Conservation (phyloP, 2,329 filamentous ascomycete species). For the Xylariales sp. region DNA sequence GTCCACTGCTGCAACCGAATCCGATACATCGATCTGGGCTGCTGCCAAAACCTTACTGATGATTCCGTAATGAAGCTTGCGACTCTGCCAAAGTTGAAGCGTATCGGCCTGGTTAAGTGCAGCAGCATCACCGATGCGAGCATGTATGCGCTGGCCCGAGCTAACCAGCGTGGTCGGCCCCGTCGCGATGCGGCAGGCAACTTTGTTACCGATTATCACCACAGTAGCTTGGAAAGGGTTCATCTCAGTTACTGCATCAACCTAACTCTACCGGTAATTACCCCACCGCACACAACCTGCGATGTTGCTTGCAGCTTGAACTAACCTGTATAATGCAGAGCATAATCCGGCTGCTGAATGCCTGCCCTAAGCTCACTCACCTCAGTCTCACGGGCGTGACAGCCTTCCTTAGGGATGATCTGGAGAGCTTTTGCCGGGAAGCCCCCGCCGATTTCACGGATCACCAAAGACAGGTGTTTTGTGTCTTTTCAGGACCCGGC, state of each 20-base stretch:
- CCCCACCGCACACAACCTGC: too few relatives aligned
- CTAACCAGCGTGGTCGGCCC: conserved; percentile 50
- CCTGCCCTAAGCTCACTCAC: conserved; percentile 88
- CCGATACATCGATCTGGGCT: conserved; percentile 96
- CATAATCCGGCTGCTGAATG: conserved; percentile 83
- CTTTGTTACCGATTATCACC: conserved; percentile 49
- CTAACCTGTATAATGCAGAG: conserved; percentile 54
- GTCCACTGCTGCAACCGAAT: conserved; percentile 88
- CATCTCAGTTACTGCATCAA: conserved; percentile 94
- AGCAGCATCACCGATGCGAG: conserved; percentile 84
- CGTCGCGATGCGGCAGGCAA: conserved; percentile 45
- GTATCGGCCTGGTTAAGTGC: conserved; percentile 94
- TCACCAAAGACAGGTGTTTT: conserved; percentile 93
- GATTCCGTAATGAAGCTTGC: conserved; percentile 80
- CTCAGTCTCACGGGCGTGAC: conserved; percentile 90
- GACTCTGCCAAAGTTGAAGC: conserved; percentile 83
- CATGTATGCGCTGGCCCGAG: conserved; percentile 76
- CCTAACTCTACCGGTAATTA: conserved; percentile 71
- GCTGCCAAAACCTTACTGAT: conserved; percentile 85
- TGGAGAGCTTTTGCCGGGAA: conserved; percentile 80
- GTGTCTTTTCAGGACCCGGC: conserved; percentile 89
- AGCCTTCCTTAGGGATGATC: conserved; percentile 80
- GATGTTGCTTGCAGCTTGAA: conserved; percentile 13
- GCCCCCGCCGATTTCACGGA: conserved; percentile 92
- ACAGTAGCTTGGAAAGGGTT: conserved; percentile 78